Percentiles rank a stretch among this genome's conserved stretches.
These are phyloP conservation scores for Leonotis leonurus DNA, from an alignment of 257 asterid genomes.

Conservation along the genomic window DNA sequence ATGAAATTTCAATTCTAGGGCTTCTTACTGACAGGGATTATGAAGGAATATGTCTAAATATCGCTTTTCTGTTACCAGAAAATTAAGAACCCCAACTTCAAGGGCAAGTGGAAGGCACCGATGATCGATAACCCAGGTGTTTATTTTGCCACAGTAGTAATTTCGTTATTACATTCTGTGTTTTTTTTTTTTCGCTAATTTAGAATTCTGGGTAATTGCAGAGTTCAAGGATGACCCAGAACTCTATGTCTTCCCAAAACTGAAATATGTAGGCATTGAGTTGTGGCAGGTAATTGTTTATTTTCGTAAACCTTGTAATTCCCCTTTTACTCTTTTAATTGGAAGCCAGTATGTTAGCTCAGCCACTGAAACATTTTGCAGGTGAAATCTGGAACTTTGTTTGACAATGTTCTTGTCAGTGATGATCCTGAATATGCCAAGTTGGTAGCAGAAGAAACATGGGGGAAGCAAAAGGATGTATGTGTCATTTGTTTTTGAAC, in stretches of 20 bases:
- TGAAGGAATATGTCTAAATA: not conserved
- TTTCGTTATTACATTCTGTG: not conserved
- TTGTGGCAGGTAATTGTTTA: slow-evolving; percentile 75
- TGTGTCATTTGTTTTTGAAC: slow-evolving; percentile 12
- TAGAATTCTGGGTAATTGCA: slow-evolving; percentile 19
- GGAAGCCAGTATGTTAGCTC: not conserved
- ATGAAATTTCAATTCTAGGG: not conserved
- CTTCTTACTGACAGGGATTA: not conserved
- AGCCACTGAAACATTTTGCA: slow-evolving; percentile 19
- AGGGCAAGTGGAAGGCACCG: slow-evolving; percentile 94
- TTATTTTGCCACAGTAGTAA: not conserved
- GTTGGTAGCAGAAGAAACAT: slow-evolving; percentile 82
- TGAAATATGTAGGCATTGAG: slow-evolving; percentile 96
- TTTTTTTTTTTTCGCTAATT: not conserved
- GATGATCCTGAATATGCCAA: slow-evolving; percentile 93
- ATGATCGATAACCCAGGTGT: slow-evolving; percentile 87
- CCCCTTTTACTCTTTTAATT: not conserved
- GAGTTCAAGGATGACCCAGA: slow-evolving; percentile 96
- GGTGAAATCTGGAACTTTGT: slow-evolving; percentile 99
- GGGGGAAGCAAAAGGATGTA: slow-evolving; percentile 96
- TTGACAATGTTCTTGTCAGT: slow-evolving; percentile 72
- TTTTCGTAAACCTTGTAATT: not conserved
- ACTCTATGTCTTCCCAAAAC: slow-evolving; percentile 76
- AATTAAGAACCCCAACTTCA: slow-evolving; percentile 87
- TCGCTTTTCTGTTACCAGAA: slow-evolving; percentile 35